Conservation (phyloP, 2,329 filamentous ascomycete species). For the Diplodia seriata region DNA sequence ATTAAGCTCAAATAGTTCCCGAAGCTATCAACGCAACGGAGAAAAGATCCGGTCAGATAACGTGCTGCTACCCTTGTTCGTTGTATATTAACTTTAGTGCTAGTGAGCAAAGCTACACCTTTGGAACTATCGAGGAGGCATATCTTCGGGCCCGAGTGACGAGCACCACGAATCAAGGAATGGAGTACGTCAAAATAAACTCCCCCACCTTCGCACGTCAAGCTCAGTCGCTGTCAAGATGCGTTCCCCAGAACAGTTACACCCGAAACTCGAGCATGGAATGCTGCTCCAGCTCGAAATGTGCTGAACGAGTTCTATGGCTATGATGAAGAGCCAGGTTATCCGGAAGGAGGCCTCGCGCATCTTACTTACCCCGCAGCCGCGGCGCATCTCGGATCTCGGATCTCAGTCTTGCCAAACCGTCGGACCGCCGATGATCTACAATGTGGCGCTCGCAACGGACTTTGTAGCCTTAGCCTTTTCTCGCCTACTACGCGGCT, state of each 20-base stretch:
- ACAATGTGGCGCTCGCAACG: no score
- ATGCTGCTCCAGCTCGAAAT: not conserved
- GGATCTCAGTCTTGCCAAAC: not conserved
- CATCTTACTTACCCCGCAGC: not conserved
- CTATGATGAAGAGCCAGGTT: conserved; percentile 20
- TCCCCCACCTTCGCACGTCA: not conserved
- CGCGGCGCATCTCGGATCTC: conserved; percentile 3
- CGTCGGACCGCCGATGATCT: no score
- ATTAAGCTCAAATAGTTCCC: no score
- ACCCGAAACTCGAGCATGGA: not conserved
- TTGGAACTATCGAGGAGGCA: no score
- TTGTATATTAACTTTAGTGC: no score
- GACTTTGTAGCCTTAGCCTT: no score
- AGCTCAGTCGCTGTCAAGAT: not conserved
- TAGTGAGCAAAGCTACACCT: no score
- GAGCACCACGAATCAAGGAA: not conserved
- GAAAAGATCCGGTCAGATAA: no score
- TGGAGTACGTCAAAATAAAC: not conserved
- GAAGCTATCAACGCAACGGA: no score
- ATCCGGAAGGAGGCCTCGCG: conserved; percentile 51
- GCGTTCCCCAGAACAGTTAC: not conserved
- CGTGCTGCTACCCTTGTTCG: no score
- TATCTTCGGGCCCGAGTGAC: no score
- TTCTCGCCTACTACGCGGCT: not conserved
- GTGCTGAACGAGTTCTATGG: not conserved